phyloP scores from a whole-genome alignment of 2,329 filamentous ascomycete genomes.

The Cladorrhinum sp. region DNA sequence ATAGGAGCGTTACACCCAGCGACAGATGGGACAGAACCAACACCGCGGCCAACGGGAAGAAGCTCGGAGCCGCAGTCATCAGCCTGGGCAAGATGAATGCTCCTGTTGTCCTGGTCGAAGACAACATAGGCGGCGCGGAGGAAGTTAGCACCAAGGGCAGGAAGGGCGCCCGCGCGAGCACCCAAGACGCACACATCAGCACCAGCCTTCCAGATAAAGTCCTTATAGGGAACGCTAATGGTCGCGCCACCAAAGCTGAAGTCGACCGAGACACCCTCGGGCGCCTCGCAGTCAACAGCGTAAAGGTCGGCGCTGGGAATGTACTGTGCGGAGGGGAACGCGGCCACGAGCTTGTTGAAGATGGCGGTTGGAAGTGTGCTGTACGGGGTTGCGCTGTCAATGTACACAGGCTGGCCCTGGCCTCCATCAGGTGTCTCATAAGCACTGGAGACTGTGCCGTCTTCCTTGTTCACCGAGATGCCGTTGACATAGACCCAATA shows the following conservation, averaged over 20 bases:
- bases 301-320: slow-evolving; percentile 5
- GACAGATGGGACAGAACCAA: slow-evolving; percentile 32
- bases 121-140: slow-evolving; percentile 45
- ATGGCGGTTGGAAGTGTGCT: slow-evolving; percentile 18
- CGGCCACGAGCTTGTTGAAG: slow-evolving; percentile 16
- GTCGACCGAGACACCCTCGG: slow-evolving; percentile 16
- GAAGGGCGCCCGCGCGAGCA: slow-evolving; percentile 15
- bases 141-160: slow-evolving; percentile 44
- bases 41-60: slow-evolving; percentile 38
- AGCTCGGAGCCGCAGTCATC: slow-evolving; percentile 40
- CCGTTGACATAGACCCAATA: slow-evolving; percentile 15
- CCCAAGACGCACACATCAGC: slow-evolving; percentile 19
- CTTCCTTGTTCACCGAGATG: slow-evolving; percentile 17
- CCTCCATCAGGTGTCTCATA: slow-evolving; percentile 5
- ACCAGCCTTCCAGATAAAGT: slow-evolving; percentile 20
- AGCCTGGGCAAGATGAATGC: slow-evolving; percentile 38
- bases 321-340: slow-evolving; percentile 12
- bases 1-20: slow-evolving; percentile 2
- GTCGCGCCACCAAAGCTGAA: slow-evolving; percentile 20
- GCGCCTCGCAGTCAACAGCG: slow-evolving; percentile 15
- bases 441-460: slow-evolving; percentile 7
- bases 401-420: slow-evolving; percentile 10
- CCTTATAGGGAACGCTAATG: slow-evolving; percentile 21
- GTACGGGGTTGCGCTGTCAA: slow-evolving; percentile 20
- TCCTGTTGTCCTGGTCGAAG: slow-evolving; percentile 41